Percentiles rank a stretch among this genome's conserved stretches.
phyloP scores from a whole-genome alignment of 2,329 filamentous ascomycete genomes.

The Hysterium pulicare region DNA sequence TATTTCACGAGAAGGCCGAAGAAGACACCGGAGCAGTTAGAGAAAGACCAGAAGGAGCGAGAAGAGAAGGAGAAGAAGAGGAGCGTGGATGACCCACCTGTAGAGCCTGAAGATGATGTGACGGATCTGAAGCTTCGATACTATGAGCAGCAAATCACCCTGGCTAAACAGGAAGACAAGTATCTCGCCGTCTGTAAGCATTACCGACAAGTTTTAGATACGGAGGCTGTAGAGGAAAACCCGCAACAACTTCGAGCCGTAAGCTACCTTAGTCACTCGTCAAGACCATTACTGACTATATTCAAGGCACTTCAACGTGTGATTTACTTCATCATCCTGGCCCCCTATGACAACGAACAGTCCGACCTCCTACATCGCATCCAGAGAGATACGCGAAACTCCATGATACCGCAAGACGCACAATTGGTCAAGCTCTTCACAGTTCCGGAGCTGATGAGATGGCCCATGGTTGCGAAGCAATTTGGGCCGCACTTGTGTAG shows the following conservation, averaged over 20 bases:
- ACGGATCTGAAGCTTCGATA: constrained; percentile 94
- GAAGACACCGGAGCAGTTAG: constrained; percentile 83
- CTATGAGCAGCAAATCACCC: constrained; percentile 94
- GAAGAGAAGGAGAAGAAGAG: constrained; percentile 80
- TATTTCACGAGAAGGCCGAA: constrained; percentile 89
- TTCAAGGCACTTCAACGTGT: constrained; percentile 81
- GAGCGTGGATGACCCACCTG: constrained; percentile 71
- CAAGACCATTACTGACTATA: constrained; percentile 10
- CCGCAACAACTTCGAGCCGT: constrained; percentile 80
- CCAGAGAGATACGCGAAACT: constrained; percentile 76
- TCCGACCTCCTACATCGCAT: constrained; percentile 95
- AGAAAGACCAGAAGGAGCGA: constrained; percentile 83
- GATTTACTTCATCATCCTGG: constrained; percentile 95
- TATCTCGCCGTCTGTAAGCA: constrained; percentile 98
- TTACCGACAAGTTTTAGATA: constrained; percentile 94
- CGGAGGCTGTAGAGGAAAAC: constrained; percentile 90
- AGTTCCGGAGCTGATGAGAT: constrained; percentile 94
- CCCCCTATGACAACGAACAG: constrained; percentile 97
- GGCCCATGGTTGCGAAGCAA: constrained; percentile 85
- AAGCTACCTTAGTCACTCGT: constrained; percentile 38
- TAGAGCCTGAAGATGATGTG: constrained; percentile 80
- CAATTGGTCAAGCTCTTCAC: constrained; percentile 93
- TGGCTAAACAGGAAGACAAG: constrained; percentile 95
- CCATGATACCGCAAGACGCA: constrained; percentile 73
- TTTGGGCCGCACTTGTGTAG: constrained; percentile 84